phyloP scores from a whole-genome alignment of 148 eudicot genomes.

The Amaranthus cruentus region DNA sequence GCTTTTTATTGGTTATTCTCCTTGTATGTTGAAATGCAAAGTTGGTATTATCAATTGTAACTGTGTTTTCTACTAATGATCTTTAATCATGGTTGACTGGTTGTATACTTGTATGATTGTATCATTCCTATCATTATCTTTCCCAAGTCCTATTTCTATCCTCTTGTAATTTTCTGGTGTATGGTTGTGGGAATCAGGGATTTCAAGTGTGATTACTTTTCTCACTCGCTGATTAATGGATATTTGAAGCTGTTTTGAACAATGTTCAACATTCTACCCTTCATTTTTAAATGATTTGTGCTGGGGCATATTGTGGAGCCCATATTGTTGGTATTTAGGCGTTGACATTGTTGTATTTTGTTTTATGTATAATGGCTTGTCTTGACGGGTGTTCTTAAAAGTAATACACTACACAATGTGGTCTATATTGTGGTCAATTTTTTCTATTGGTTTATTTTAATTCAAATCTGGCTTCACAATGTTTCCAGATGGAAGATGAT shows the following conservation, averaged over 20 bases:
- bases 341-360: background rate
- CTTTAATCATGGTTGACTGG: background rate
- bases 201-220: background rate
- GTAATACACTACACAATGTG: background rate
- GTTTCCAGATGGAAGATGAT: slow-evolving; percentile 53
- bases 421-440: background rate
- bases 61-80: too few species aligned
- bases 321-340: too few species aligned
- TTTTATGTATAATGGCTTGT: background rate
- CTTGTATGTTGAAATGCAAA: too few species aligned
- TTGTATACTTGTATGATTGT: background rate
- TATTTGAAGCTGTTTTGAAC: background rate
- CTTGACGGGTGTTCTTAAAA: background rate
- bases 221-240: background rate
- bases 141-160: background rate
- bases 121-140: background rate
- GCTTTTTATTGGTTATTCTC: too few species aligned
- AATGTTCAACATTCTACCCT: background rate
- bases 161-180: background rate
- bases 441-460: background rate
- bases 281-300: too few species aligned
- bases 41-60: too few species aligned
- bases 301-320: too few species aligned
- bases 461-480: background rate
- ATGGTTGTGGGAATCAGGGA: background rate